Evolutionary conservation across 2,329 filamentous ascomycete genomes (phyloP).

Genomic region (Lithohypha guttulata): DNA sequence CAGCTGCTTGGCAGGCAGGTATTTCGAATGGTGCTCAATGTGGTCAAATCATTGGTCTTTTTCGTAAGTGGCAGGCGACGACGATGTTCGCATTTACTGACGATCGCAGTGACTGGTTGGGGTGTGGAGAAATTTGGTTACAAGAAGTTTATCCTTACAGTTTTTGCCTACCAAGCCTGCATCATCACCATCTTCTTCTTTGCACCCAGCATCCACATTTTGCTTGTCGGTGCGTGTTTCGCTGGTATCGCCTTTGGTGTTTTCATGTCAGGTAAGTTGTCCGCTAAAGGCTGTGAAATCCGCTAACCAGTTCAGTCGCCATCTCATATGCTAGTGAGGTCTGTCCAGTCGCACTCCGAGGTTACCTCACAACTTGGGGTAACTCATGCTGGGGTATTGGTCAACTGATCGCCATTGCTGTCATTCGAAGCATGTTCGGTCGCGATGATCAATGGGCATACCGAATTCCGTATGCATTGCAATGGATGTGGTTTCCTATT

Average conservation of each 20-base stretch:
- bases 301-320: too few species aligned
- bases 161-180: slow-evolving; percentile 32
- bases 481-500: slow-evolving; percentile 44
- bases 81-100: too few species aligned
- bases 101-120: slow-evolving; percentile 38
- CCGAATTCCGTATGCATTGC: slow-evolving; percentile 40
- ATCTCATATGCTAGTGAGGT: slow-evolving; percentile 36
- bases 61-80: too few species aligned
- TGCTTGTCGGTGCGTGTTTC: slow-evolving; percentile 38
- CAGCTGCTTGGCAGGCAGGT: slow-evolving; percentile 47
- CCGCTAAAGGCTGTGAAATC: too few species aligned
- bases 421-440: slow-evolving; percentile 38
- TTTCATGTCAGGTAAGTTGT: slow-evolving; percentile 25
- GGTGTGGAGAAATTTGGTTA: slow-evolving; percentile 43
- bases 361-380: slow-evolving; percentile 37
- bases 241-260: slow-evolving; percentile 34
- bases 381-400: slow-evolving; percentile 39
- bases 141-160: slow-evolving; percentile 34
- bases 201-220: slow-evolving; percentile 33
- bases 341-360: slow-evolving; percentile 35
- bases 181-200: slow-evolving; percentile 44
- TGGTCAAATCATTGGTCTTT: slow-evolving; percentile 55
- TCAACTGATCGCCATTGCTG: slow-evolving; percentile 42
- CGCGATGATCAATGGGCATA: slow-evolving; percentile 41
- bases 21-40: slow-evolving; percentile 41